Evolutionary conservation across 345 rosid genomes (phyloP).

Genomic region (Lumnitzera littorea): DNA sequence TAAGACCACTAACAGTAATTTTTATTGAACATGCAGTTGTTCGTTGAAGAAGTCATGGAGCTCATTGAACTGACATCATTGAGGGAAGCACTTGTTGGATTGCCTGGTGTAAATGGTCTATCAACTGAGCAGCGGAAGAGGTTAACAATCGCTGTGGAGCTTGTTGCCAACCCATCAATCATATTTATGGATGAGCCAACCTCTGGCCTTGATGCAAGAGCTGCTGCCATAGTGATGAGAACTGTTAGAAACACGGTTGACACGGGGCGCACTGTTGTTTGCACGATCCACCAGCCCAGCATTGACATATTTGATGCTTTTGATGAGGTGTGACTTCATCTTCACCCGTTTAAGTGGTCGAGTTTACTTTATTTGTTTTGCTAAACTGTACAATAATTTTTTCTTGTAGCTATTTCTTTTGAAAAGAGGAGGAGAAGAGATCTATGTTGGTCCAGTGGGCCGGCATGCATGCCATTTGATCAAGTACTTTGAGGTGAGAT

Average conservation of each 20-base stretch:
- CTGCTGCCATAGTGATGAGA: conserved; percentile 76
- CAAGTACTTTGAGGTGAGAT: conserved; percentile 51
- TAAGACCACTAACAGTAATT: background rate
- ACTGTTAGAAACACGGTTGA: conserved; percentile 65
- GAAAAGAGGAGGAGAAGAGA: conserved; percentile 57
- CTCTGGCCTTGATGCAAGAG: conserved; percentile 70
- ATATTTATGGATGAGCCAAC: conserved; percentile 81
- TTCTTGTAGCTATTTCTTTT: conserved; percentile 29
- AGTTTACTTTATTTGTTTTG: too few relatives aligned
- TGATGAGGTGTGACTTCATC: conserved; percentile 39
- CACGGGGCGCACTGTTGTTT: conserved; percentile 63
- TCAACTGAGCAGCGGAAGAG: conserved; percentile 61
- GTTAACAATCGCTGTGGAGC: conserved; percentile 65
- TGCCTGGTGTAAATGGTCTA: conserved; percentile 54
- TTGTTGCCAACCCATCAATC: conserved; percentile 65
- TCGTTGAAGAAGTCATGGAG: conserved; percentile 68
- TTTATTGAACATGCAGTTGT: conserved; percentile 30
- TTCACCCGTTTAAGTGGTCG: background rate
- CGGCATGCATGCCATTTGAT: conserved; percentile 43
- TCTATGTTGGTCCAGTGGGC: conserved; percentile 58
- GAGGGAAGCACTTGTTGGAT: conserved; percentile 51
- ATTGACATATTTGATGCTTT: conserved; percentile 64
- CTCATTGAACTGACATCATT: conserved; percentile 51
- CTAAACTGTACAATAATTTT: background rate
- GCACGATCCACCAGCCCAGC: conserved; percentile 78